Evolutionary conservation across 352 stramenopile species (phyloP), one percentile per base, ranked within the genome.

Genomic region (Phytophthora fragariae): DNA sequence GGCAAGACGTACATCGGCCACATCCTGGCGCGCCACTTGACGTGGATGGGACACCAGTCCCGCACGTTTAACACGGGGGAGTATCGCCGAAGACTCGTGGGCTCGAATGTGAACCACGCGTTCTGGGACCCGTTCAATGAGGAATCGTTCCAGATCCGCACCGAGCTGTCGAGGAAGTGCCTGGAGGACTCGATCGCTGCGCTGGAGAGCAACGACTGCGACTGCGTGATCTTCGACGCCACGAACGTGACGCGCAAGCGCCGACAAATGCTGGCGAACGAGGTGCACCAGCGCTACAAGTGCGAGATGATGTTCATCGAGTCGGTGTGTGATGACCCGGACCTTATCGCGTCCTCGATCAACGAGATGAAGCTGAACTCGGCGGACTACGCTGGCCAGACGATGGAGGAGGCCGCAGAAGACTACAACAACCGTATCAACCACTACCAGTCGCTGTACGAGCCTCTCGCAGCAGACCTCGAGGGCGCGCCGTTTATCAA

Each of bases 1-100:
- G 89, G 89, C n/a, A 96, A 96, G 73, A 96, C 89, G 19, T 94
- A 94, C 62, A 93, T 96, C 52, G 89, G 86, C 1, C 86, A 96
- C 73, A 93, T 93, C 62, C 67, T 96, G 10, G 84, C 87, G 29
- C 83, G 89, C 19, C 86, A 96, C 68, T 77, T 96, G 76, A 94
- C 87, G 19, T 96, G 89, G 89, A 94, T 96, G 87, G 89, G 89
- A 15, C 86, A 96, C 68, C 80, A 92, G 53, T 91, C 86, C 11
- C 86, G 89, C 33, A 86, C 93, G 57, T 94, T 94, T 77, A 96
- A 92, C 77, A 91, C 86, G 56, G 88, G 89, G 35, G 88, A 96
- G 64, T 96, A 96, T 66, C 89, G 89, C 24, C 87, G 89, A 27
- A 79, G 76, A 24, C 70, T 94, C 8, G 70, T 96, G 0, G 87